Evolutionary conservation across 768 basidiomycete species (phyloP).

Genomic region (Lyophyllum atratum): DNA sequence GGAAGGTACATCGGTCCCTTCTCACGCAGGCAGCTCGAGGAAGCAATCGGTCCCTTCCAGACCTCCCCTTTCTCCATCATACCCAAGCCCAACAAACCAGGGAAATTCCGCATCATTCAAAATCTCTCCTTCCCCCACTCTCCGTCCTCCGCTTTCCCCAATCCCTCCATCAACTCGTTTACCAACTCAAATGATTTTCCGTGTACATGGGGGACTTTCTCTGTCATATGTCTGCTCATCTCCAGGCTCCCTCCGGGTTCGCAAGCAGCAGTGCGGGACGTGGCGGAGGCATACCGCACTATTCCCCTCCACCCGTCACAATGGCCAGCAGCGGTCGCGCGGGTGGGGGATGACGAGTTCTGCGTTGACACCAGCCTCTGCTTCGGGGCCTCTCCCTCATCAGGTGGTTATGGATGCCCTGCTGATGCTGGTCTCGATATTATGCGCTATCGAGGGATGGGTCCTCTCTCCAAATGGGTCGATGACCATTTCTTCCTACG

Average conservation of each 20-base stretch:
- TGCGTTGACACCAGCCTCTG: neutral
- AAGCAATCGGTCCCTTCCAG: slow-evolving; percentile 28
- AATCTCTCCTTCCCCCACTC: slow-evolving; percentile 25
- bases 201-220: slow-evolving; percentile 29
- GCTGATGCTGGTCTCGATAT: slow-evolving; percentile 16
- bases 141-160: neutral
- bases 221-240: neutral
- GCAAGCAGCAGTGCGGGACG: slow-evolving; percentile 8
- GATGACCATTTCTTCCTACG: slow-evolving; percentile 25
- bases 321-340: neutral
- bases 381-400: neutral
- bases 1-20: slow-evolving; percentile 21
- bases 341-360: neutral
- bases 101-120: slow-evolving; percentile 24
- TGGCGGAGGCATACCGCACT: slow-evolving; percentile 13
- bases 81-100: slow-evolving; percentile 22
- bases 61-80: slow-evolving; percentile 26
- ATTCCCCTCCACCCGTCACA: neutral
- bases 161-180: slow-evolving; percentile 22
- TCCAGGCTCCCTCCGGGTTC: slow-evolving; percentile 5
- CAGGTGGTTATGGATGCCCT: slow-evolving; percentile 17
- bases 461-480: slow-evolving; percentile 22
- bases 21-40: slow-evolving; percentile 13
- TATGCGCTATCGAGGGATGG: slow-evolving; percentile 10
- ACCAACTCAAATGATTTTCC: slow-evolving; percentile 29